Conservation (phyloP, 768 basidiomycete genomes). For the Hysterangium stoloniferum region DNA sequence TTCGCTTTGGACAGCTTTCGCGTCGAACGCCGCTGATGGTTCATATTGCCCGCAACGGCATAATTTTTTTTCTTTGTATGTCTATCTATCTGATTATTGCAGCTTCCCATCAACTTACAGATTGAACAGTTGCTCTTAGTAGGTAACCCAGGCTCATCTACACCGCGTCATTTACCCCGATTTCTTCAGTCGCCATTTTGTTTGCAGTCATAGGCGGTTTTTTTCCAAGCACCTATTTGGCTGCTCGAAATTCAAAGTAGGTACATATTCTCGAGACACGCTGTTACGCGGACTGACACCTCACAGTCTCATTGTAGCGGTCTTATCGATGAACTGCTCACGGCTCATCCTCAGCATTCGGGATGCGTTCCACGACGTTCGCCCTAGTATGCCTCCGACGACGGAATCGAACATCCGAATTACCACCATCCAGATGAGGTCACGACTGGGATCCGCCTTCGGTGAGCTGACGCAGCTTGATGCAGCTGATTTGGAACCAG, state of each 20-base stretch:
- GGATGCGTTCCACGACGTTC: neutral
- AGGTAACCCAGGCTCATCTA: no score
- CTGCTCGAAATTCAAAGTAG: constrained; percentile 1
- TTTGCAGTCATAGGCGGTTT: neutral
- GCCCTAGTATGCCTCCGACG: no score
- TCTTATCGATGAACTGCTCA: neutral
- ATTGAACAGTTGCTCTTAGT: neutral
- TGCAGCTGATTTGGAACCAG: no score
- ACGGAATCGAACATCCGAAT: no score
- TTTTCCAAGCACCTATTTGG: neutral
- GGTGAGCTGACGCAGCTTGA: no score
- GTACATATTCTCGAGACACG: neutral
- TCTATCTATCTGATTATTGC: neutral
- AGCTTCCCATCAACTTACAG: neutral
- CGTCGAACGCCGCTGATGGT: neutral
- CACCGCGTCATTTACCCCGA: no score
- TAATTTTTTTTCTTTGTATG: neutral
- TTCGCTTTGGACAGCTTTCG: neutral
- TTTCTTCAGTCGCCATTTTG: neutral
- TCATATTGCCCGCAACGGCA: neutral
- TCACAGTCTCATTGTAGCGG: neutral
- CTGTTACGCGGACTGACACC: neutral
- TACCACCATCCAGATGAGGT: no score
- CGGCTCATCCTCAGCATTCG: neutral
- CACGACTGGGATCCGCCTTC: no score